Evolutionary conservation across 1,284 basidiomycete genomes (phyloP).

Genomic region (Ceratobasidium sp.): DNA sequence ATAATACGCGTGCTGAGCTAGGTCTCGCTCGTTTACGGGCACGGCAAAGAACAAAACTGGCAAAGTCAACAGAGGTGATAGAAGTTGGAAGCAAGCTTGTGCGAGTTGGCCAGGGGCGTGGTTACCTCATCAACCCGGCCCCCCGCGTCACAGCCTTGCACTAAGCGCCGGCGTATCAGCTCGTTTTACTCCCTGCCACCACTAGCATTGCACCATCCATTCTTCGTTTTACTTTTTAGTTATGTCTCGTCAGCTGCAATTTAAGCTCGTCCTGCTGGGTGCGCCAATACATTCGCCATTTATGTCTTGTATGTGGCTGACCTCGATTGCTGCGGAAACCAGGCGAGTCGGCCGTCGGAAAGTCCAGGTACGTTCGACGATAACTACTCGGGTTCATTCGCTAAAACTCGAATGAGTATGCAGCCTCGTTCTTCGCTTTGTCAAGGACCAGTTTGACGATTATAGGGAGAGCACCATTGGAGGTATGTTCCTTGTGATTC

Average conservation of each 20-base stretch:
- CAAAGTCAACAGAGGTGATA: conserved; percentile 15
- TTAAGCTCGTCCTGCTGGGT: conserved; percentile 93
- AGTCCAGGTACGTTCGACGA: conserved; percentile 73
- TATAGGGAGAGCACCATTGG: conserved; percentile 92
- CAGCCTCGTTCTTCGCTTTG: conserved; percentile 92
- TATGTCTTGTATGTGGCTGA: conserved; percentile 30
- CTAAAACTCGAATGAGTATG: not conserved
- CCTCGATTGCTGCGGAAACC: conserved; percentile 34
- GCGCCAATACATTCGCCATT: not conserved
- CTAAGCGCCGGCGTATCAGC: conserved; percentile 20
- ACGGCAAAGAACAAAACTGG: conserved; percentile 16
- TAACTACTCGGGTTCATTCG: not conserved
- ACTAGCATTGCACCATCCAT: conserved; percentile 49
- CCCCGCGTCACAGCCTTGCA: conserved; percentile 5
- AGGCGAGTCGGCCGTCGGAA: conserved; percentile 98
- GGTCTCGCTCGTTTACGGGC: conserved; percentile 15
- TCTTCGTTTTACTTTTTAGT: not conserved
- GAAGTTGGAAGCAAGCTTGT: conserved; percentile 17
- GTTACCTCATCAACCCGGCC: conserved; percentile 3
- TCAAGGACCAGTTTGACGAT: conserved; percentile 97
- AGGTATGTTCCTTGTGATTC: conserved; percentile 56
- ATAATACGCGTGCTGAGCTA: not conserved
- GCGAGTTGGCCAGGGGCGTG: conserved; percentile 18
- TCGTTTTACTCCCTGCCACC: conserved; percentile 48
- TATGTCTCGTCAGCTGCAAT: conserved; percentile 82